These are phyloP conservation scores for Ceratocystis lukuohia DNA, from an alignment of 2,329 filamentous ascomycete species.

Conservation along the genomic window DNA sequence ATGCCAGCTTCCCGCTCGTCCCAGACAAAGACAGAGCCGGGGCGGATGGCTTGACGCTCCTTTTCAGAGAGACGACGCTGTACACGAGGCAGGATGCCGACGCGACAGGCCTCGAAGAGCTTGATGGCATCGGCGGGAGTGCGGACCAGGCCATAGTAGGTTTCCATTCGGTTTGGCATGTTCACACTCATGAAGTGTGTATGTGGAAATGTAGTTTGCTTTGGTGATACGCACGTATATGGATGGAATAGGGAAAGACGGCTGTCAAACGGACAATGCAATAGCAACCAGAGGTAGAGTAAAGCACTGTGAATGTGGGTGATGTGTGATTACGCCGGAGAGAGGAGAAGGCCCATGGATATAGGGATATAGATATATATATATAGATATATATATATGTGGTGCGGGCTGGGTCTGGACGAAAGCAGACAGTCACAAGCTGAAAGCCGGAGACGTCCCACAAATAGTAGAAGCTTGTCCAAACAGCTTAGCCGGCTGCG, in stretches of 20 bases:
- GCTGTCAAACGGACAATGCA: not conserved
- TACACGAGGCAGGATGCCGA: slow-evolving; percentile 79
- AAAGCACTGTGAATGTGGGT: not conserved
- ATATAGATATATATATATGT: not conserved
- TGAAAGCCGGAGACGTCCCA: not conserved
- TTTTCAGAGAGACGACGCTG: slow-evolving; percentile 91
- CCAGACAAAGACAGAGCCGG: slow-evolving; percentile 98
- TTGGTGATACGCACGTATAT: not conserved
- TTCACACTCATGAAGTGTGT: not conserved
- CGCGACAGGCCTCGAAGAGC: slow-evolving; percentile 89
- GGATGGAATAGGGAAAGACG: not conserved
- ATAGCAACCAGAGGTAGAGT: not conserved
- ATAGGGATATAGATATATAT: not conserved
- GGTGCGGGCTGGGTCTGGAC: not conserved
- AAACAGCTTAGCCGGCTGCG: too few species aligned
- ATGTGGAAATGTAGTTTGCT: not conserved
- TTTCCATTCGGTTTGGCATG: slow-evolving; percentile 60
- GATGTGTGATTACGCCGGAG: not conserved
- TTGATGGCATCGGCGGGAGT: slow-evolving; percentile 96
- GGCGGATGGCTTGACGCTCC: slow-evolving; percentile 88
- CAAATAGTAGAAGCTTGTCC: too few species aligned
- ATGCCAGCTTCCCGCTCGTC: slow-evolving; percentile 97
- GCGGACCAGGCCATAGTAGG: slow-evolving; percentile 86
- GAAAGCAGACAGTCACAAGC: not conserved
- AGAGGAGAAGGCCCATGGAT: not conserved